A percentile compares a stretch with the other conserved stretches of the same genome.
These are phyloP conservation scores for Phytopythium montanum DNA, from an alignment of 352 stramenopile genomes.

Conservation along the genomic window DNA sequence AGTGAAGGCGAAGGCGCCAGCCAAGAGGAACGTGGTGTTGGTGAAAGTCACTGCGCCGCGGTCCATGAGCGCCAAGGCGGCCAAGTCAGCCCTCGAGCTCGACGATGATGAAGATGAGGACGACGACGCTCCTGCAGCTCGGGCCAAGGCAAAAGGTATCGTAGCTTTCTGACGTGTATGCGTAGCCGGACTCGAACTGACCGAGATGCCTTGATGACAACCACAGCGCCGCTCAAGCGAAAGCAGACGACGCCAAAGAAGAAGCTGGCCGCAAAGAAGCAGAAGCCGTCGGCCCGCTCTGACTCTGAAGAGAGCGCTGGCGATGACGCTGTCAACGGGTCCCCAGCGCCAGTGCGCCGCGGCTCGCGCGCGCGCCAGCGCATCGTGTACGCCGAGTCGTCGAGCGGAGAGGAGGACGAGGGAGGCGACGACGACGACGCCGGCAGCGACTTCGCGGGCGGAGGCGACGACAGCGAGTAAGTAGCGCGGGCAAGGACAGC, in stretches of 20 bases:
- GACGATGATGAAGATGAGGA: neutral
- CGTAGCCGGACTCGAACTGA: neutral
- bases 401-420: slow-evolving; percentile 52
- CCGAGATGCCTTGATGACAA: neutral
- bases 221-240: slow-evolving; percentile 18
- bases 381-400: slow-evolving; percentile 52
- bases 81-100: slow-evolving; percentile 3
- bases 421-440: slow-evolving; percentile 28
- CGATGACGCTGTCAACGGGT: slow-evolving; percentile 12
- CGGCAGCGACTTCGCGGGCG: slow-evolving; percentile 44
- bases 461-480: slow-evolving; percentile 63
- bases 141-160: slow-evolving; percentile 7
- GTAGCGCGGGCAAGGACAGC: neutral
- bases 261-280: slow-evolving; percentile 3
- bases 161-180: neutral
- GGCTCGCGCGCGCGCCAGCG: slow-evolving; percentile 30
- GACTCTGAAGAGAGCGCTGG: slow-evolving; percentile 9
- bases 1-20: slow-evolving; percentile 14
- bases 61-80: neutral
- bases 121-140: neutral
- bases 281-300: neutral
- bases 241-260: slow-evolving; percentile 20
- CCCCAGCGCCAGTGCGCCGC: slow-evolving; percentile 26
- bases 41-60: neutral
- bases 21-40: slow-evolving; percentile 20